These are phyloP conservation scores for Tulasnella calospora DNA, from an alignment of 768 basidiomycete species.

Conservation along the genomic window DNA sequence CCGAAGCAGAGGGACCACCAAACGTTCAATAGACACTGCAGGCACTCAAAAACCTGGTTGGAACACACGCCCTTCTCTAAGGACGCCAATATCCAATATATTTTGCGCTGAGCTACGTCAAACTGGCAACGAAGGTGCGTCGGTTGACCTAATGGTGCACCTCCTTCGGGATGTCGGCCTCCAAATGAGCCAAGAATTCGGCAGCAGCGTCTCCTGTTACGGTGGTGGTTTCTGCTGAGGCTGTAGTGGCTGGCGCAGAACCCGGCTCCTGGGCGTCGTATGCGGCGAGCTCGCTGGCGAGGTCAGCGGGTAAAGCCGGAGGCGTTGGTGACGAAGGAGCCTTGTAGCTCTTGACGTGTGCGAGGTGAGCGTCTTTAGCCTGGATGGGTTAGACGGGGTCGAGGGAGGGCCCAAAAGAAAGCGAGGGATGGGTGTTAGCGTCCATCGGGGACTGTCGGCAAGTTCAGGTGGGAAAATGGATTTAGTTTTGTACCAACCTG, in stretches of 20 bases:
- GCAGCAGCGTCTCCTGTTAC: conserved; percentile 57
- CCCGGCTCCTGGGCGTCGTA: conserved; percentile 80
- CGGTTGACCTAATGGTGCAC: conserved; percentile 46
- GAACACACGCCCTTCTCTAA: not conserved
- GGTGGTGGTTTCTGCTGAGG: conserved; percentile 35
- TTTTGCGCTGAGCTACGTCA: not conserved
- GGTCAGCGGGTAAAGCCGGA: conserved; percentile 72
- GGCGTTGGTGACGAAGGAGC: conserved; percentile 67
- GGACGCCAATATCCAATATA: not conserved
- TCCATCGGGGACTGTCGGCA: conserved; percentile 8
- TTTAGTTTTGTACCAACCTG: conserved; percentile 48
- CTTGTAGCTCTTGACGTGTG: conserved; percentile 75
- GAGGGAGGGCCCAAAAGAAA: not conserved
- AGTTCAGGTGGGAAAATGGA: conserved; percentile 9
- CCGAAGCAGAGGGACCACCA: too few relatives aligned
- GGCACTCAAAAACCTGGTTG: not conserved
- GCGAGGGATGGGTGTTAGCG: not conserved
- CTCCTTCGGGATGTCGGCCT: conserved; percentile 71
- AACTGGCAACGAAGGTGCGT: not conserved
- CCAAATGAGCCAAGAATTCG: conserved; percentile 73
- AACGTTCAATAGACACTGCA: not conserved
- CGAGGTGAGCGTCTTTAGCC: conserved; percentile 88
- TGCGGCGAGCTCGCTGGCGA: conserved; percentile 80
- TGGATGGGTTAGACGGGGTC: conserved; percentile 36
- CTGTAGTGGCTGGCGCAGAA: conserved; percentile 36